A percentile compares a stretch with the other conserved stretches of the same genome.
phyloP scores from a whole-genome alignment of 495 filamentous ascomycete species.

The Penicillium roqueforti region DNA sequence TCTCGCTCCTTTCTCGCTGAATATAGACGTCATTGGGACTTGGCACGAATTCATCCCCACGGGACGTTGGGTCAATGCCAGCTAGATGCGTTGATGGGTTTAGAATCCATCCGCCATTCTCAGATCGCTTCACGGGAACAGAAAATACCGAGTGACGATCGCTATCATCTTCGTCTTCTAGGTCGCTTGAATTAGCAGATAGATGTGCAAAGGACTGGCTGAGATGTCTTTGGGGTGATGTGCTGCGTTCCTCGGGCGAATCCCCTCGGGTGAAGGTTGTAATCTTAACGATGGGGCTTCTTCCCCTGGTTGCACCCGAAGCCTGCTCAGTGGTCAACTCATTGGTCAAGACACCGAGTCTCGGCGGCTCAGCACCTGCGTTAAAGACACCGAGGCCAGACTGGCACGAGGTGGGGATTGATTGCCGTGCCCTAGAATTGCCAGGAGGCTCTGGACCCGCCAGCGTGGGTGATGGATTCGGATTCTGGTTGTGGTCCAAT shows the following conservation, averaged over 20 bases:
- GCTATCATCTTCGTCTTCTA: constrained; percentile 28
- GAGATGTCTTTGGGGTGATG: constrained; percentile 22
- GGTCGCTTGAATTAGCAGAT: constrained; percentile 33
- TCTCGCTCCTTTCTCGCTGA: constrained; percentile 37
- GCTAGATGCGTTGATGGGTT: constrained; percentile 28
- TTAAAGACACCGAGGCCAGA: constrained; percentile 11
- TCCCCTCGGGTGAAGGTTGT: constrained; percentile 46
- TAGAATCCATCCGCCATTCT: constrained; percentile 34
- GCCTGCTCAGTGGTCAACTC: constrained; percentile 16
- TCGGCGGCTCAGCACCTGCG: constrained; percentile 7
- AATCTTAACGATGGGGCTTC: constrained; percentile 47
- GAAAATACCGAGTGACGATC: constrained; percentile 15
- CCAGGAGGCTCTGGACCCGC: not conserved
- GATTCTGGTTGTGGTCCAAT: constrained; percentile 12
- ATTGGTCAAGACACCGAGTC: constrained; percentile 22
- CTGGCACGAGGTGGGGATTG: not conserved
- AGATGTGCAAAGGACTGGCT: constrained; percentile 41
- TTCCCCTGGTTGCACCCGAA: constrained; percentile 26
- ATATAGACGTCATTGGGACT: constrained; percentile 46
- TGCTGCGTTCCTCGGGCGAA: constrained; percentile 38
- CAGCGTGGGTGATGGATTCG: constrained; percentile 8
- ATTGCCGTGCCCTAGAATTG: not conserved
- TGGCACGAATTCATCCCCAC: constrained; percentile 36
- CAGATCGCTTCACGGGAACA: constrained; percentile 22
- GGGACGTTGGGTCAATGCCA: constrained; percentile 39